Percentiles rank a stretch among this genome's conserved stretches.
phyloP scores from a whole-genome alignment of 176 grass and related monocot species.

The Dactylis glomerata region DNA sequence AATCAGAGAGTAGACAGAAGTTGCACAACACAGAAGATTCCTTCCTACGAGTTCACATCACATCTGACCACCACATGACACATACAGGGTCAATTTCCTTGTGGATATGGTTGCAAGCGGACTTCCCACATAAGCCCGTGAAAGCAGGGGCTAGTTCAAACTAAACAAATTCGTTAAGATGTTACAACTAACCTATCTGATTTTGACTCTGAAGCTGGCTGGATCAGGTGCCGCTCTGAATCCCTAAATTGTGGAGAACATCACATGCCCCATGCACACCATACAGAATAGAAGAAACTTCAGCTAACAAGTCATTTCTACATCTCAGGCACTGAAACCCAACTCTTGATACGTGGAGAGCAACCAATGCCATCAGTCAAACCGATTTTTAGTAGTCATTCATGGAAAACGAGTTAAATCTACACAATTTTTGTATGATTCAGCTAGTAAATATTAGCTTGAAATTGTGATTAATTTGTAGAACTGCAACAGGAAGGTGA shows the following conservation, averaged over 20 bases:
- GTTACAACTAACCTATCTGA: too few species aligned
- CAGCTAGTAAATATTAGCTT: background rate
- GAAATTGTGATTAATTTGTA: background rate
- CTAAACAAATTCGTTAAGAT: too few species aligned
- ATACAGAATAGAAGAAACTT: background rate
- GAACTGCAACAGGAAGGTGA: background rate
- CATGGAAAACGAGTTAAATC: too few species aligned
- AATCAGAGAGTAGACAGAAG: background rate
- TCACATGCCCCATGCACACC: background rate
- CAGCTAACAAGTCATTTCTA: background rate
- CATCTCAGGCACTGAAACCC: background rate
- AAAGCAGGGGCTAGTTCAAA: too few species aligned
- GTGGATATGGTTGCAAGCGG: too few species aligned
- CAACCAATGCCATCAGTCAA: background rate
- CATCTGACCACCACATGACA: background rate
- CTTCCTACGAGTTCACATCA: background rate
- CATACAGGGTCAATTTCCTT: background rate
- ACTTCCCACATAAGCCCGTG: too few species aligned
- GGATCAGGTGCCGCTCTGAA: too few species aligned
- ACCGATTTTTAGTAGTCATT: background rate
- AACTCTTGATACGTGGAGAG: background rate
- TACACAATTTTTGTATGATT: background rate
- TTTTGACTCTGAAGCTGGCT: too few species aligned
- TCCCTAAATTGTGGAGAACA: background rate
- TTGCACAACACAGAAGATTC: background rate